phyloP scores from a whole-genome alignment of 2,329 filamentous ascomycete genomes.

The Microcera coccophila region DNA sequence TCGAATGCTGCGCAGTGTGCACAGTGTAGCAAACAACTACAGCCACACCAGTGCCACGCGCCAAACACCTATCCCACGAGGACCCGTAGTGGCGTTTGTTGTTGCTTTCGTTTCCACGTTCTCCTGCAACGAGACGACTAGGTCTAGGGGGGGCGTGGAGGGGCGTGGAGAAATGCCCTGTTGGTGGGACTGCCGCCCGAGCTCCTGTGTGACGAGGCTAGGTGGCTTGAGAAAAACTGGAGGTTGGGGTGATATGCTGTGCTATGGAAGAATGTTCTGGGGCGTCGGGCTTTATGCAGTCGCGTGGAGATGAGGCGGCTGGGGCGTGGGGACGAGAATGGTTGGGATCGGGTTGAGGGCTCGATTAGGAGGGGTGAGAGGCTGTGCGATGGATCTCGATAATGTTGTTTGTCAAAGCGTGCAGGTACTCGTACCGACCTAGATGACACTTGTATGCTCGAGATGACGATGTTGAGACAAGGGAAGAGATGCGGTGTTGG shows the following conservation, averaged over 20 bases:
- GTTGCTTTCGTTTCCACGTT: neutral
- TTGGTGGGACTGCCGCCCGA: neutral
- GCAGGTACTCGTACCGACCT: neutral
- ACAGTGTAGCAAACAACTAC: slow-evolving; percentile 22
- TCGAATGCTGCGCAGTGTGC: slow-evolving; percentile 12
- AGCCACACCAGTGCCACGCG: slow-evolving; percentile 7
- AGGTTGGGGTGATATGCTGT: too few relatives aligned
- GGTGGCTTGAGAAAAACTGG: too few relatives aligned
- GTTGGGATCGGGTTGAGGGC: too few relatives aligned
- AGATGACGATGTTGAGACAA: neutral
- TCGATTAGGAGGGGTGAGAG: too few relatives aligned
- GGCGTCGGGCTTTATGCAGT: too few relatives aligned
- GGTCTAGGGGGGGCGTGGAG: neutral
- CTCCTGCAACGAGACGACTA: neutral
- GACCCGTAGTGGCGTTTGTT: slow-evolving; percentile 7
- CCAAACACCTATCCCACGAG: neutral
- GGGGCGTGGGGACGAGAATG: too few relatives aligned
- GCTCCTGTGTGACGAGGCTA: neutral
- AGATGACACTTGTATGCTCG: too few relatives aligned
- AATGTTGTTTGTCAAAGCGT: neutral
- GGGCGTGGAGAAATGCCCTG: neutral
- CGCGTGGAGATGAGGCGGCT: too few relatives aligned
- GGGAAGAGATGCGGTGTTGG: neutral
- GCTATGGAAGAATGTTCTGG: too few relatives aligned
- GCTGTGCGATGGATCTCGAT: neutral